Percentiles rank a stretch among this genome's conserved stretches.
phyloP scores from a whole-genome alignment of 257 asterid species.

The Asclepias syriaca region DNA sequence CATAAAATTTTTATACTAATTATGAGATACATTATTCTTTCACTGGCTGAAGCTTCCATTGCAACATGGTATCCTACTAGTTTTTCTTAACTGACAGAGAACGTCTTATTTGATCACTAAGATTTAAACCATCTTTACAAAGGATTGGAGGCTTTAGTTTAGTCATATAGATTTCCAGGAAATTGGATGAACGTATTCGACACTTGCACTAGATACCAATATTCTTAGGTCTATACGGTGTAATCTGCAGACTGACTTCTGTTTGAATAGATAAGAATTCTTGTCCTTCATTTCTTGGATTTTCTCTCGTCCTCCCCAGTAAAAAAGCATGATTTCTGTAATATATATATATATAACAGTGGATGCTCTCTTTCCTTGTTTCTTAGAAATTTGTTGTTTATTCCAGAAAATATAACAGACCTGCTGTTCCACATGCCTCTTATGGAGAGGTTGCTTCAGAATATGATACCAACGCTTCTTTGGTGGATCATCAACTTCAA shows the following conservation, averaged over 20 bases:
- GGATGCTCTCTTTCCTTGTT: neutral
- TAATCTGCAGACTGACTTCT: neutral
- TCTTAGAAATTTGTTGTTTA: neutral
- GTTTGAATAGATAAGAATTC: neutral
- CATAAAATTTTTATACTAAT: neutral
- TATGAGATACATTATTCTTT: neutral
- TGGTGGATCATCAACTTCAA: slow-evolving; percentile 25
- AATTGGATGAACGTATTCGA: neutral
- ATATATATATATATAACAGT: too few relatives aligned
- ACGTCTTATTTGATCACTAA: neutral
- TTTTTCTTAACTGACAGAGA: neutral
- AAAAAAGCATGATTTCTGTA: neutral
- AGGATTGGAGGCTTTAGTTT: neutral
- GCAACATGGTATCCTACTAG: neutral
- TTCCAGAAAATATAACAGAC: neutral
- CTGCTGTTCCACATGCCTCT: neutral
- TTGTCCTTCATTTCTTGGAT: neutral
- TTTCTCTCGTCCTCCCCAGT: neutral
- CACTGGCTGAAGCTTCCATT: neutral
- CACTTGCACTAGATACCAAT: neutral
- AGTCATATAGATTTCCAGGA: neutral
- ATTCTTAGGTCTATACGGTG: neutral
- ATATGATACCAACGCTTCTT: slow-evolving; percentile 20
- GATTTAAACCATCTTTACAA: too few relatives aligned
- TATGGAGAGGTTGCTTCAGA: slow-evolving; percentile 29